Evolutionary conservation across 2,329 filamentous ascomycete species (phyloP).

Genomic region (Alternaria viburni): DNA sequence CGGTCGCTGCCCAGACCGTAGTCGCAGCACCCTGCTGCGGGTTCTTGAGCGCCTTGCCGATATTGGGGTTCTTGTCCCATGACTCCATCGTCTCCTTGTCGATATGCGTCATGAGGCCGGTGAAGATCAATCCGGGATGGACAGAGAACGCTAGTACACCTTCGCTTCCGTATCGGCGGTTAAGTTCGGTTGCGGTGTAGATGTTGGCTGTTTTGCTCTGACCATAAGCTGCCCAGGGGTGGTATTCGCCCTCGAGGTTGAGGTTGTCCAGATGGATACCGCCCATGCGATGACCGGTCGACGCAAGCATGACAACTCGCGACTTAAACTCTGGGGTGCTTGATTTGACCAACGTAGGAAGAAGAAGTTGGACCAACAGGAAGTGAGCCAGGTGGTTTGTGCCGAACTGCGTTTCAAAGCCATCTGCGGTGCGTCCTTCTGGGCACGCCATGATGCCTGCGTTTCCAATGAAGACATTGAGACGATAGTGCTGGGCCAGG

Average conservation of each 20-base stretch:
- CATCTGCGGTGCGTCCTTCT: conserved; percentile 34
- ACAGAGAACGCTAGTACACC: conserved; percentile 54
- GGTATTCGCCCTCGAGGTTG: conserved; percentile 50
- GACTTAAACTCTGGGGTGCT: conserved; percentile 43
- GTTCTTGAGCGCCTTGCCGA: conserved; percentile 32
- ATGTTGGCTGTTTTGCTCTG: conserved; percentile 61
- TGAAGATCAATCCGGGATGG: conserved; percentile 55
- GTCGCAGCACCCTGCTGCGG: conserved; percentile 50
- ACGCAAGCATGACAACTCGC: conserved; percentile 30
- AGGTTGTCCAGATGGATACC: conserved; percentile 43
- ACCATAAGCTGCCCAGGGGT: conserved; percentile 52
- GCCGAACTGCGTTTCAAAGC: conserved; percentile 59
- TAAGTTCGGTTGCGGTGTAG: conserved; percentile 59
- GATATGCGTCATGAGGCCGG: conserved; percentile 14
- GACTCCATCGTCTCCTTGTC: neutral
- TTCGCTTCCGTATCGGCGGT: conserved; percentile 54
- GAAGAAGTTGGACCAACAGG: conserved; percentile 60
- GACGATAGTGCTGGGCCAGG: conserved; percentile 20
- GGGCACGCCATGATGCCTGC: conserved; percentile 34
- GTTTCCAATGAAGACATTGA: conserved; percentile 29
- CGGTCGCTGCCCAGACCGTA: conserved; percentile 44
- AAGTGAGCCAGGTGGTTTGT: conserved; percentile 63
- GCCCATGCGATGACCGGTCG: conserved; percentile 22
- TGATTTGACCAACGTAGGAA: conserved; percentile 50
- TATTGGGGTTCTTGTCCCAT: conserved; percentile 16